These are phyloP conservation scores for Neurospora sublineolata DNA, from an alignment of 495 filamentous ascomycete genomes.

Conservation along the genomic window DNA sequence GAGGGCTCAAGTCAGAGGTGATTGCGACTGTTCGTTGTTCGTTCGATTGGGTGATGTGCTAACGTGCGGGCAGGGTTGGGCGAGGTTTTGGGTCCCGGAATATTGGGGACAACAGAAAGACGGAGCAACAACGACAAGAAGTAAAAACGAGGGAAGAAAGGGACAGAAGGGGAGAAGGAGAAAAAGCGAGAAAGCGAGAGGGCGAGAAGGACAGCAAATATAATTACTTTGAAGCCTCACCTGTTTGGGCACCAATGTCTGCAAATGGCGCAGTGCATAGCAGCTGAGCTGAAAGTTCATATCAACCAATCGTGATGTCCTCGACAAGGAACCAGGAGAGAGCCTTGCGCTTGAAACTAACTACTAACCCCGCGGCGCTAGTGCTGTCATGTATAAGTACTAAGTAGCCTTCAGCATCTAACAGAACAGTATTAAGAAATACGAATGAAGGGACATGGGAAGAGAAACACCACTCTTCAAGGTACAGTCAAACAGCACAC, in stretches of 20 bases:
- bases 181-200: background rate
- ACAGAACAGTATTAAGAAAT: background rate
- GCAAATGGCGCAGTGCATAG: background rate
- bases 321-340: background rate
- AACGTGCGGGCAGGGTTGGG: background rate
- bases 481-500: background rate
- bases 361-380: background rate
- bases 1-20: background rate
- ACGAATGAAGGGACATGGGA: background rate
- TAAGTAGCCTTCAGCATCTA: background rate
- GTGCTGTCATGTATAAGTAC: background rate
- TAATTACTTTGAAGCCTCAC: background rate
- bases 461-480: background rate
- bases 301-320: background rate
- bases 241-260: background rate
- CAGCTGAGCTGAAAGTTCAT: background rate
- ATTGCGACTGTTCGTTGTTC: background rate
- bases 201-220: background rate
- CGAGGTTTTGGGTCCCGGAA: background rate
- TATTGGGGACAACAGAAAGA: background rate
- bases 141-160: background rate
- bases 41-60: rapidly evolving
- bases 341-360: background rate
- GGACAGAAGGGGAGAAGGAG: background rate
- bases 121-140: background rate